These are phyloP conservation scores for Zygoascus sp. DNA, from an alignment of 1,139 yeast species.

Conservation along the genomic window DNA sequence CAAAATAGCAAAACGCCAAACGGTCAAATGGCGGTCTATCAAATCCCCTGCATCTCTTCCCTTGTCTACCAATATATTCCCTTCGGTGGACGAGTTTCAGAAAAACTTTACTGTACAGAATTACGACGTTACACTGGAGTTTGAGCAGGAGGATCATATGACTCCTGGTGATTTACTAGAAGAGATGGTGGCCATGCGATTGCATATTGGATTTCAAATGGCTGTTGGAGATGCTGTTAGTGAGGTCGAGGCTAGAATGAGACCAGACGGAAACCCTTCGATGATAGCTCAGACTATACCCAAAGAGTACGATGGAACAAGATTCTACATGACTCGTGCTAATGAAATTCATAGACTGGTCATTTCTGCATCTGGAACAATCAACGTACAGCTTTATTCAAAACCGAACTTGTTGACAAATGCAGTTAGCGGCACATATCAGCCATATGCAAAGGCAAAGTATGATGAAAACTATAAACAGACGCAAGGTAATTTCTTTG, in stretches of 20 bases:
- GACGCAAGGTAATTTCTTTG: conserved; percentile 54
- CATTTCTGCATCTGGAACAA: conserved; percentile 62
- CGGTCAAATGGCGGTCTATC: conserved; percentile 87
- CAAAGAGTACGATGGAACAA: conserved; percentile 48
- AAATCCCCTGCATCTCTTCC: conserved; percentile 94
- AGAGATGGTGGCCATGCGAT: conserved; percentile 80
- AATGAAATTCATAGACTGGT: conserved; percentile 81
- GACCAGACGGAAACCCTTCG: conserved; percentile 52
- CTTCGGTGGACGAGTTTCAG: conserved; percentile 57
- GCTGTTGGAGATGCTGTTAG: conserved; percentile 67
- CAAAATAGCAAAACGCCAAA: conserved; percentile 54
- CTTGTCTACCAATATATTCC: conserved; percentile 70
- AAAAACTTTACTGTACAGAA: conserved; percentile 46
- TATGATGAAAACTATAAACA: conserved; percentile 66
- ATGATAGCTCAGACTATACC: conserved; percentile 39
- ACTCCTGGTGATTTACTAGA: conserved; percentile 64
- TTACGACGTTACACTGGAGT: conserved; percentile 58
- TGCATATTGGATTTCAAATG: conserved; percentile 85
- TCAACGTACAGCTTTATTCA: conserved; percentile 71
- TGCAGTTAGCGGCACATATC: conserved; percentile 25
- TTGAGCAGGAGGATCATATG: conserved; percentile 49
- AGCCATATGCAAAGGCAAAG: conserved; percentile 61
- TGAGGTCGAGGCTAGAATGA: conserved; percentile 57
- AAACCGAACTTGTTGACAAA: conserved; percentile 17
- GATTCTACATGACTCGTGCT: conserved; percentile 69